Percentiles rank a stretch among this genome's conserved stretches.
Evolutionary conservation across 2,329 filamentous ascomycete genomes (phyloP).

Genomic region (Pseudodiploospora longispora): DNA sequence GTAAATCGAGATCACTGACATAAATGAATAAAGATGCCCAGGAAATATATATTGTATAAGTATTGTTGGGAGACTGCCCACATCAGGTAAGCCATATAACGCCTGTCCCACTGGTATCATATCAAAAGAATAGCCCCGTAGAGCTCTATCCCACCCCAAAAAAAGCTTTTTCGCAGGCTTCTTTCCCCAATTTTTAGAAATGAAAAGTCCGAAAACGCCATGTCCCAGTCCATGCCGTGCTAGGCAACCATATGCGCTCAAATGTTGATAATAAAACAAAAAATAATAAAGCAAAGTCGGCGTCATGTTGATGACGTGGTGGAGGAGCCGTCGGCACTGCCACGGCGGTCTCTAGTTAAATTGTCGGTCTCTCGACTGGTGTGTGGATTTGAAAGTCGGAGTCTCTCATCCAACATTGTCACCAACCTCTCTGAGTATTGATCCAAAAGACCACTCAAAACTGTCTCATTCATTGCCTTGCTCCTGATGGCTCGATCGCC

Average conservation of each 20-base stretch:
- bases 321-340: constrained; percentile 26
- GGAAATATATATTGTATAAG: too few relatives aligned
- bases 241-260: neutral
- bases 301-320: constrained; percentile 26
- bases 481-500: constrained; percentile 48
- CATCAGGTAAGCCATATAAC: constrained; percentile 16
- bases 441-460: constrained; percentile 58
- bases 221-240: constrained; percentile 2
- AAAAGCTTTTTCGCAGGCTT: neutral
- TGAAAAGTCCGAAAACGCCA: constrained; percentile 9
- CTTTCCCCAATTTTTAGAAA: constrained; percentile 1
- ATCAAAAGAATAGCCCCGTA: constrained; percentile 15
- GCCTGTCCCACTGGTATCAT: constrained; percentile 30
- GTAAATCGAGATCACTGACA: too few relatives aligned
- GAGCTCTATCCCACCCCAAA: constrained; percentile 3
- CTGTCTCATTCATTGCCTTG: constrained; percentile 47
- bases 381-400: constrained; percentile 39
- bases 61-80: neutral
- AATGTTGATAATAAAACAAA: constrained; percentile 1
- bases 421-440: constrained; percentile 68
- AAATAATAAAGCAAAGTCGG: constrained; percentile 11
- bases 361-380: constrained; percentile 22
- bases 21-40: too few relatives aligned
- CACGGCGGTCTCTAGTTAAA: constrained; percentile 21
- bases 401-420: constrained; percentile 63